Percentiles rank a stretch among this genome's conserved stretches.
phyloP scores from a whole-genome alignment of 2,329 filamentous ascomycete genomes.

The Colletotrichum ledebouriae region DNA sequence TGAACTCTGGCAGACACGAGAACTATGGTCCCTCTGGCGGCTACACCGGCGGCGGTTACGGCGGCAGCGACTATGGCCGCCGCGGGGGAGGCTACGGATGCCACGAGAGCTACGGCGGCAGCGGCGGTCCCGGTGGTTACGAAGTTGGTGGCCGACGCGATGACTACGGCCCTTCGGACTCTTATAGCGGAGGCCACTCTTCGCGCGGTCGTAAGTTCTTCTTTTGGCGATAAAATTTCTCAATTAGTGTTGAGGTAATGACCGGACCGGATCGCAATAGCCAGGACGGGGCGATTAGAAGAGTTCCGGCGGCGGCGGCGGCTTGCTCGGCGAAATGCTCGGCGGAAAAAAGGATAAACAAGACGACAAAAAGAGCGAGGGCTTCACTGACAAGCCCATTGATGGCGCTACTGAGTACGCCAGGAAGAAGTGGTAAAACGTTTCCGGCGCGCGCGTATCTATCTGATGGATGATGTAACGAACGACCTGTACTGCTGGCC shows the following conservation, averaged over 20 bases:
- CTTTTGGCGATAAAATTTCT: too few relatives aligned
- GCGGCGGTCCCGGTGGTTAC: too few relatives aligned
- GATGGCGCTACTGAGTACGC: conserved; percentile 35
- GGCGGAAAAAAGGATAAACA: conserved; percentile 15
- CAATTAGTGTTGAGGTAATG: too few relatives aligned
- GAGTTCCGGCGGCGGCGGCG: conserved; percentile 26
- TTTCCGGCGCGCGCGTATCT: background rate
- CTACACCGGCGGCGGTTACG: conserved; percentile 19
- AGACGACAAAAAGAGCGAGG: conserved; percentile 26
- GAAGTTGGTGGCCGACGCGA: too few relatives aligned
- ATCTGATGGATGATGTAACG: conserved; percentile 31
- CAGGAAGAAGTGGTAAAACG: conserved; percentile 38
- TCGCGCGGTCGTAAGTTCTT: conserved; percentile 21
- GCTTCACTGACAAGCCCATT: conserved; percentile 39
- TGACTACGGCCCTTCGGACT: background rate
- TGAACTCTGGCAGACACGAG: conserved; percentile 37
- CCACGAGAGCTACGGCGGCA: too few relatives aligned
- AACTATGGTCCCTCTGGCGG: conserved; percentile 37
- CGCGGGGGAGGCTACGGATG: too few relatives aligned
- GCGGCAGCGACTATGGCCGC: too few relatives aligned
- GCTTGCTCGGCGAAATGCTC: background rate
- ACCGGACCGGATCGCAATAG: conserved; percentile 11
- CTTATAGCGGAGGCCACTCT: conserved; percentile 17
- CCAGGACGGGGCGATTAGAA: conserved; percentile 17
- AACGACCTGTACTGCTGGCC: conserved; percentile 33